Evolutionary conservation across 1,139 yeast genomes (phyloP).

Genomic region (Debaryomyces singareniensis): DNA sequence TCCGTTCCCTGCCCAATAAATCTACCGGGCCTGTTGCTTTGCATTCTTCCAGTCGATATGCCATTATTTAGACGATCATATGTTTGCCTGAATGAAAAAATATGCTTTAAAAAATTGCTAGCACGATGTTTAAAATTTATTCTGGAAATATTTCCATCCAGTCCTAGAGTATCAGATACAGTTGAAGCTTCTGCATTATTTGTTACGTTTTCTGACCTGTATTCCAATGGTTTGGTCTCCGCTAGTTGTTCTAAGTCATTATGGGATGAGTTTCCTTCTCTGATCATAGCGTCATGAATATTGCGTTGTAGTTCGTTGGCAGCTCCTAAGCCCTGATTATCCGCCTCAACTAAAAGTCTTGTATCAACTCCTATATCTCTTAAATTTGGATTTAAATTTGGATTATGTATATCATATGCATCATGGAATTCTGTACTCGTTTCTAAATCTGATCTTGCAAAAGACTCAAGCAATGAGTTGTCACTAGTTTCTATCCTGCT

Average conservation of each 20-base stretch:
- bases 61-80: constrained; percentile 42
- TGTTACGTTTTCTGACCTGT: background rate
- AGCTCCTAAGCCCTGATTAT: background rate
- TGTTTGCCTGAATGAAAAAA: constrained; percentile 37
- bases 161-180: constrained; percentile 11
- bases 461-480: background rate
- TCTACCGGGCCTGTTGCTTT: constrained; percentile 37
- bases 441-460: no score
- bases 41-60: constrained; percentile 39
- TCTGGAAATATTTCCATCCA: constrained; percentile 5
- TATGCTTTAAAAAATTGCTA: constrained; percentile 25
- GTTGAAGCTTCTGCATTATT: constrained; percentile 3
- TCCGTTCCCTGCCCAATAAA: constrained; percentile 60
- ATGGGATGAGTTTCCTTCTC: constrained; percentile 8
- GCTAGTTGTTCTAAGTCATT: background rate
- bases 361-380: constrained; percentile 5
- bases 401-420: no score
- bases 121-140: constrained; percentile 25
- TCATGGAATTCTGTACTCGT: no score
- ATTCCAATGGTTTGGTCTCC: background rate
- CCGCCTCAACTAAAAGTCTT: constrained; percentile 3
- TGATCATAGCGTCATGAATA: constrained; percentile 10
- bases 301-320: constrained; percentile 11
- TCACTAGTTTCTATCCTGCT: background rate
- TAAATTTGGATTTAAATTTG: no score